Evolutionary conservation across 768 basidiomycete genomes (phyloP).

Genomic region (Phlebiopsis flavidoalba): DNA sequence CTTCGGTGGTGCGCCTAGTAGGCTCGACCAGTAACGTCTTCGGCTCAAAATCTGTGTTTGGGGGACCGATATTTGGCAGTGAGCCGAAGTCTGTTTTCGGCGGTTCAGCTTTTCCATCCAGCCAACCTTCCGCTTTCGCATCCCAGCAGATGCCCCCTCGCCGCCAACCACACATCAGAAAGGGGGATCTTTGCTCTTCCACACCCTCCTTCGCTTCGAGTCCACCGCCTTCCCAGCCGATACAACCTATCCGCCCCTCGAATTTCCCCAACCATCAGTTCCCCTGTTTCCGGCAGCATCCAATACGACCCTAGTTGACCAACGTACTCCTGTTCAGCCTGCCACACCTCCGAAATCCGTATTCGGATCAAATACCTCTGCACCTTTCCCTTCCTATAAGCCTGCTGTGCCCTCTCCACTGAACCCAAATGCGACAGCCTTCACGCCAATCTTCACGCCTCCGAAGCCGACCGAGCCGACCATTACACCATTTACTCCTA

Average conservation of each 20-base stretch:
- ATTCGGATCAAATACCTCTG: neutral
- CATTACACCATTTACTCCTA: neutral
- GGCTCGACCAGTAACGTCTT: conserved; percentile 27
- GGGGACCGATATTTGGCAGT: conserved; percentile 10
- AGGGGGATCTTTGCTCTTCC: neutral
- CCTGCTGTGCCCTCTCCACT: neutral
- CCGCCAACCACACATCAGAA: neutral
- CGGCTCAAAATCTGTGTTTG: conserved; percentile 16
- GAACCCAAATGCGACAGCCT: conserved; percentile 14
- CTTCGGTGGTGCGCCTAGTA: conserved; percentile 20
- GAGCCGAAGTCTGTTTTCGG: conserved; percentile 9
- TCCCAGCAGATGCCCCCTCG: neutral
- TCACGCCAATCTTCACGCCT: conserved; percentile 7
- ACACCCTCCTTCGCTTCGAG: neutral
- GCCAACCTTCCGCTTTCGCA: neutral
- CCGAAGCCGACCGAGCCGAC: neutral
- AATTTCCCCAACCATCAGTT: no score
- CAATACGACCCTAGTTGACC: neutral
- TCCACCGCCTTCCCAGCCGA: neutral
- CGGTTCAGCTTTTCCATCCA: neutral
- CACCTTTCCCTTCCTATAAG: neutral
- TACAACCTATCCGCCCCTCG: no score
- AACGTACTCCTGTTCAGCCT: neutral
- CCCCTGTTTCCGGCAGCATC: neutral
- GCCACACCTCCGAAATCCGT: neutral